These are phyloP conservation scores for Leptographium lundbergii DNA, from an alignment of 2,329 filamentous ascomycete genomes.

Conservation along the genomic window DNA sequence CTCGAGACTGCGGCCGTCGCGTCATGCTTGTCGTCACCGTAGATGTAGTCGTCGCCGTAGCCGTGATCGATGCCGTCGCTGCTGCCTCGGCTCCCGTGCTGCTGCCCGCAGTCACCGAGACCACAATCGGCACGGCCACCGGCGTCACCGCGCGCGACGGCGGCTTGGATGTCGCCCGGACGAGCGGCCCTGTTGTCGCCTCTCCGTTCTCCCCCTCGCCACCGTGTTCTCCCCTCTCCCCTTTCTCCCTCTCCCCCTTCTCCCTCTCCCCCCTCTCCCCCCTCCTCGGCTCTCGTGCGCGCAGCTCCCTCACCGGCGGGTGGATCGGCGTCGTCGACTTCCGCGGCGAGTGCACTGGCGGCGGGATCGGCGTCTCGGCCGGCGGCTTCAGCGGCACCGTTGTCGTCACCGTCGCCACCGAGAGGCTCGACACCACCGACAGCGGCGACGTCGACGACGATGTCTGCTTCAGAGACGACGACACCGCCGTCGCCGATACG, in stretches of 20 bases:
- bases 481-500: conserved; percentile 8
- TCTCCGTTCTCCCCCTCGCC: too few relatives aligned
- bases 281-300: conserved; percentile 16
- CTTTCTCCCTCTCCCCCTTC: background rate
- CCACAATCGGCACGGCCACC: background rate
- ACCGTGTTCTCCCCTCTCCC: background rate
- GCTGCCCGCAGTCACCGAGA: too few relatives aligned
- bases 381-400: conserved; percentile 17
- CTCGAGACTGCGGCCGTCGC: conserved; percentile 15
- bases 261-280: background rate
- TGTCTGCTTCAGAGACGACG: background rate
- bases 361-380: conserved; percentile 19
- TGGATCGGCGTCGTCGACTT: conserved; percentile 23
- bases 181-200: too few relatives aligned
- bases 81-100: background rate
- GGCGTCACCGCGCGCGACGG: conserved; percentile 8
- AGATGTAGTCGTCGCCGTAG: conserved; percentile 1
- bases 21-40: conserved; percentile 8
- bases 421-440: background rate
- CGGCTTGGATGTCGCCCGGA: conserved; percentile 2
- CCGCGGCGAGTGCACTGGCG: conserved; percentile 17
- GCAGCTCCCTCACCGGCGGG: conserved; percentile 21
- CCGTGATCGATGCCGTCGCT: background rate
- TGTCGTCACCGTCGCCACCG: conserved; percentile 12
- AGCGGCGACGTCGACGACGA: conserved; percentile 2